These are phyloP conservation scores for Brassica balearica DNA, from an alignment of 441 rosid genomes.

Conservation along the genomic window DNA sequence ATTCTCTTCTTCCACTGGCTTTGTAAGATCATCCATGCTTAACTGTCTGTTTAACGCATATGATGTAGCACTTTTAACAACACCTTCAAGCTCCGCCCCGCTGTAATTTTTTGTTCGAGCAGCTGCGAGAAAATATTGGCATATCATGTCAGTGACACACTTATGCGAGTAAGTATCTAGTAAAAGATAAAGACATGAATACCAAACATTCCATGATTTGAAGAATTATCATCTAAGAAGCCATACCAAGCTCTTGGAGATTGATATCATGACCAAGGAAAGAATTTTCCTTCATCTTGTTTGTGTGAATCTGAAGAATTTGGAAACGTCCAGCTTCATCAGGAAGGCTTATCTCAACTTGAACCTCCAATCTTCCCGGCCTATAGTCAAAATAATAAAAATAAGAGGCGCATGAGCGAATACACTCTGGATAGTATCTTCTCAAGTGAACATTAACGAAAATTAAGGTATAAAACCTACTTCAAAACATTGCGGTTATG, in stretches of 20 bases:
- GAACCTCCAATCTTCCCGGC: conserved; percentile 98
- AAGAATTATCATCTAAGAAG: conserved; percentile 2
- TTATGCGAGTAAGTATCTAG: conserved; percentile 10
- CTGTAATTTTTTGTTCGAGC: conserved; percentile 98
- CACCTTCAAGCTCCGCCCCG: conserved; percentile 99
- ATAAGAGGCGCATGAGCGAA: conserved; percentile 21
- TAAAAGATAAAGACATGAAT: background rate
- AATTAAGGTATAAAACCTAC: conserved; percentile 1
- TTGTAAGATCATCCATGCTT: conserved; percentile 96
- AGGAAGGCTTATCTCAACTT: conserved; percentile 99
- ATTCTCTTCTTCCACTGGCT: conserved; percentile 96
- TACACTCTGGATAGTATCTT: conserved; percentile 9
- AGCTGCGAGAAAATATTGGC: conserved; percentile 60
- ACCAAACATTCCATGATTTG: conserved; percentile 15
- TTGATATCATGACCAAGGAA: conserved; percentile 87
- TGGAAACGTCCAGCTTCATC: conserved; percentile 98
- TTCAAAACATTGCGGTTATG: conserved; percentile 14
- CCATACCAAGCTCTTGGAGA: conserved; percentile 93
- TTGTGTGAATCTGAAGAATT: conserved; percentile 97
- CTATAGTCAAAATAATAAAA: conserved; percentile 49
- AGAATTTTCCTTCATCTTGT: conserved; percentile 97
- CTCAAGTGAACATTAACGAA: background rate
- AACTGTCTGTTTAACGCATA: conserved; percentile 94
- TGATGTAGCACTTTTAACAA: conserved; percentile 98
- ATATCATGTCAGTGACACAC: background rate